Percentiles rank a stretch among this genome's conserved stretches.
Evolutionary conservation across 106 monocot genomes (phyloP).

Genomic region (Platanthera guangdongensis): DNA sequence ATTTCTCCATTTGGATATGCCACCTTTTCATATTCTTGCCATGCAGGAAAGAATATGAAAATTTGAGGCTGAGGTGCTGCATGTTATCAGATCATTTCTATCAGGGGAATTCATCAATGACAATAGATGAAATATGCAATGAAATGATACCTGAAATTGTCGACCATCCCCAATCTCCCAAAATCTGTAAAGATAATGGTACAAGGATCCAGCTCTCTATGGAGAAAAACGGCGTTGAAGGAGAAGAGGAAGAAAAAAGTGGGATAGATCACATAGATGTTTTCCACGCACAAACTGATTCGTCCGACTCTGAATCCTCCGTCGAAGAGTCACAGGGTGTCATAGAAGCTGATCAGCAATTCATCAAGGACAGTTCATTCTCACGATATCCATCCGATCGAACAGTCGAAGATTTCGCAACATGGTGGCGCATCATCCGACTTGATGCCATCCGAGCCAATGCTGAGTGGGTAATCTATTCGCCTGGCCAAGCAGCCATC

Average conservation of each 20-base stretch:
- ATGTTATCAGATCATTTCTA: conserved; percentile 27
- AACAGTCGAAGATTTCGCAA: conserved; percentile 56
- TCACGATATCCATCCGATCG: conserved; percentile 22
- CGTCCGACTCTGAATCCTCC: conserved; percentile 56
- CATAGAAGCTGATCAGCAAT: conserved; percentile 25
- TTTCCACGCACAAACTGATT: conserved; percentile 34
- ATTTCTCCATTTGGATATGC: not conserved
- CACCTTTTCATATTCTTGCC: conserved; percentile 2
- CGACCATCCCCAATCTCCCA: conserved; percentile 31
- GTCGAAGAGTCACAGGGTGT: conserved; percentile 17
- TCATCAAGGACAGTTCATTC: conserved; percentile 16
- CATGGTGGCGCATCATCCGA: conserved; percentile 88
- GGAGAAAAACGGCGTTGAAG: conserved; percentile 10
- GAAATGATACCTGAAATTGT: conserved; percentile 12
- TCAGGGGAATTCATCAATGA: conserved; percentile 20
- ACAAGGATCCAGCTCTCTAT: conserved; percentile 13
- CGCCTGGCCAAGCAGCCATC: conserved; percentile 37
- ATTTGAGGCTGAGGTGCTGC: conserved; percentile 46
- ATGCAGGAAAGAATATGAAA: conserved; percentile 68
- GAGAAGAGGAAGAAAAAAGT: conserved; percentile 22
- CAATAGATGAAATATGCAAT: conserved; percentile 16
- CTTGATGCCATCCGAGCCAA: conserved; percentile 71
- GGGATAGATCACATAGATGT: conserved; percentile 19
- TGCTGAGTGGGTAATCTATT: conserved; percentile 67
- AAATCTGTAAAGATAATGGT: conserved; percentile 19